Percentiles rank a stretch among this genome's conserved stretches.
Conservation (phyloP, 1,139 yeast species). For the Lodderomyces parapsilosis region DNA sequence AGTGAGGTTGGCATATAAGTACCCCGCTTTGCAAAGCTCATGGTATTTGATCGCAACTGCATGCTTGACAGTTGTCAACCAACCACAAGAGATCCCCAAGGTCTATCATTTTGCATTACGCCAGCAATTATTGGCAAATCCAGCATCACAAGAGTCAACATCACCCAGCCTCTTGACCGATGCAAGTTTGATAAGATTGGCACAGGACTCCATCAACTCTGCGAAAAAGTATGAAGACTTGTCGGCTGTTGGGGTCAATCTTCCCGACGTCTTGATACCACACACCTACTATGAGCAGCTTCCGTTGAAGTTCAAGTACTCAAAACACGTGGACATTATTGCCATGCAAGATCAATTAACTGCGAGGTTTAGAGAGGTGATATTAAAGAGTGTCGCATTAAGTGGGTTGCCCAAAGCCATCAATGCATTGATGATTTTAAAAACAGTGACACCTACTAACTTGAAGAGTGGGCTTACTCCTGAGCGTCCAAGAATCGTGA, state of each 20-base stretch:
- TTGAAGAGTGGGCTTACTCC: slow-evolving; percentile 31
- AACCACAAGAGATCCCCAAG: slow-evolving; percentile 76
- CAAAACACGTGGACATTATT: slow-evolving; percentile 31
- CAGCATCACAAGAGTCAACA: slow-evolving; percentile 5
- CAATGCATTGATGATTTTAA: slow-evolving; percentile 68
- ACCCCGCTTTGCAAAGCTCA: slow-evolving; percentile 39
- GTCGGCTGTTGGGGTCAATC: slow-evolving; percentile 42
- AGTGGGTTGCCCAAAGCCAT: slow-evolving; percentile 85
- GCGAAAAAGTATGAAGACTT: slow-evolving; percentile 40
- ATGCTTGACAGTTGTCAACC: slow-evolving; percentile 76
- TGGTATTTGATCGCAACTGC: slow-evolving; percentile 83
- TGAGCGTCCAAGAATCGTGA: slow-evolving; percentile 30
- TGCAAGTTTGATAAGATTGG: slow-evolving; percentile 25
- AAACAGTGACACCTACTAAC: slow-evolving; percentile 60
- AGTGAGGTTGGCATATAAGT: slow-evolving; percentile 55
- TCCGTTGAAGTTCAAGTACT: slow-evolving; percentile 38
- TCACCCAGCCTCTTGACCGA: slow-evolving; percentile 22
- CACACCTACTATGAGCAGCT: slow-evolving; percentile 38
- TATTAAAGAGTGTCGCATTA: slow-evolving; percentile 74
- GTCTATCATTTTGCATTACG: slow-evolving; percentile 73
- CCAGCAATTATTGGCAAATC: slow-evolving; percentile 32
- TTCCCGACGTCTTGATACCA: slow-evolving; percentile 46
- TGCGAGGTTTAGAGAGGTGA: slow-evolving; percentile 67
- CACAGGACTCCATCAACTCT: slow-evolving; percentile 38
- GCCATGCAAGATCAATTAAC: slow-evolving; percentile 45